These are phyloP conservation scores for Neofusicoccum ribis DNA, from an alignment of 2,329 filamentous ascomycete genomes.

Conservation along the genomic window DNA sequence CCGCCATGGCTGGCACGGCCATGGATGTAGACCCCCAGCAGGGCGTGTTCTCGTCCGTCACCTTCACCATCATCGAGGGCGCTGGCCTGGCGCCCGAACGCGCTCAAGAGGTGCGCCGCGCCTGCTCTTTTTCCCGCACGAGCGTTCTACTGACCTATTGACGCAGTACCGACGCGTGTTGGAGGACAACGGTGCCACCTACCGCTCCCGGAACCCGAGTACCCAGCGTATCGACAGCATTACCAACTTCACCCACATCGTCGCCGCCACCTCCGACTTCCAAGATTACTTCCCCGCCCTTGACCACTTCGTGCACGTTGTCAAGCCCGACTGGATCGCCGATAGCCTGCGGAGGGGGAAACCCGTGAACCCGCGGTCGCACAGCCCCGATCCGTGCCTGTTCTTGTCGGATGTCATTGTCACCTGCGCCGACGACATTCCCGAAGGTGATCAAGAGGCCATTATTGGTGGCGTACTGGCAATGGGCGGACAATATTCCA, in stretches of 20 bases:
- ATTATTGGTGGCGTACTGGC: constrained; percentile 88
- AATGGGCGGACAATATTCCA: constrained; percentile 79
- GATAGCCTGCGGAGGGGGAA: constrained; percentile 69
- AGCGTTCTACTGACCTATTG: constrained; percentile 25
- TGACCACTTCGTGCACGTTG: constrained; percentile 77
- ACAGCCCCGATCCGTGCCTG: constrained; percentile 85
- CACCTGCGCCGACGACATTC: constrained; percentile 81
- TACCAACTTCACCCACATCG: constrained; percentile 60
- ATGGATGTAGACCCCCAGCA: constrained; percentile 24
- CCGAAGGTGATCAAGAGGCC: constrained; percentile 82
- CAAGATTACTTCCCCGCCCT: constrained; percentile 76
- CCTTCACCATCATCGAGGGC: constrained; percentile 47
- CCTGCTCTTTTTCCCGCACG: background rate
- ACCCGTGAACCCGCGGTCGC: constrained; percentile 75
- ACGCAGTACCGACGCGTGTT: constrained; percentile 49
- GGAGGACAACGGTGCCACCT: constrained; percentile 50
- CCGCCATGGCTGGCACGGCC: constrained; percentile 5
- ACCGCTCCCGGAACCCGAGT: constrained; percentile 41
- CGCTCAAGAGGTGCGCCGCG: constrained; percentile 29
- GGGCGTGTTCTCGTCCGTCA: constrained; percentile 39
- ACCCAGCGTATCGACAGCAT: constrained; percentile 44
- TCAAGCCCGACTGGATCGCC: constrained; percentile 79
- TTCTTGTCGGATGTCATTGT: constrained; percentile 86
- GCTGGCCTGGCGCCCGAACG: constrained; percentile 33
- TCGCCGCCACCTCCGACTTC: constrained; percentile 84